Percentiles rank a stretch among this genome's conserved stretches.
Conservation (phyloP, 768 basidiomycete genomes). For the Agaricus blazei region DNA sequence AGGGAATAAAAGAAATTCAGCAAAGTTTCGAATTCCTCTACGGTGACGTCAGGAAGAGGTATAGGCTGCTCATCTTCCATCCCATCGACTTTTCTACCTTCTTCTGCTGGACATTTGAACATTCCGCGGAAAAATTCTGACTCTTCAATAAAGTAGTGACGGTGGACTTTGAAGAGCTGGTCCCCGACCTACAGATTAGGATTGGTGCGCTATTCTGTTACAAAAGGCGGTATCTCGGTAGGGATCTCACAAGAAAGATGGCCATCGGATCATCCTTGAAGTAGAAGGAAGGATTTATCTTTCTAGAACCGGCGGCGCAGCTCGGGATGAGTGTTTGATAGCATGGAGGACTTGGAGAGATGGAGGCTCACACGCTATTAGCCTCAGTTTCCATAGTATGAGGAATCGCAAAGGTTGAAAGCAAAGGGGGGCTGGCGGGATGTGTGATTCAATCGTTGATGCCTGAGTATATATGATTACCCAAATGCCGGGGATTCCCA, state of each 20-base stretch:
- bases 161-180: constrained; percentile 32
- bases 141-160: constrained; percentile 25
- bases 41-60: constrained; percentile 24
- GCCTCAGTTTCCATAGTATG: no score
- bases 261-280: constrained; percentile 2
- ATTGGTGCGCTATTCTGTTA: neutral
- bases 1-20: constrained; percentile 34
- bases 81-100: neutral
- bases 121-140: constrained; percentile 30
- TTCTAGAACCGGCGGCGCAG: no score
- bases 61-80: constrained; percentile 22
- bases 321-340: no score
- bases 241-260: neutral
- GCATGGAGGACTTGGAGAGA: no score
- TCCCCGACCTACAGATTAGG: constrained; percentile 27
- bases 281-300: neutral
- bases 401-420: no score
- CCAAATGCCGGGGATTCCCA: no score
- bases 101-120: constrained; percentile 24
- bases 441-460: no score
- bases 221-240: no score
- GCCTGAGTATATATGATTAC: no score
- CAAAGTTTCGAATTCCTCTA: constrained; percentile 29
- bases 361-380: no score
- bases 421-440: no score